These are phyloP conservation scores for Eucalyptus victrix DNA, from an alignment of 345 rosid genomes.

Conservation along the genomic window DNA sequence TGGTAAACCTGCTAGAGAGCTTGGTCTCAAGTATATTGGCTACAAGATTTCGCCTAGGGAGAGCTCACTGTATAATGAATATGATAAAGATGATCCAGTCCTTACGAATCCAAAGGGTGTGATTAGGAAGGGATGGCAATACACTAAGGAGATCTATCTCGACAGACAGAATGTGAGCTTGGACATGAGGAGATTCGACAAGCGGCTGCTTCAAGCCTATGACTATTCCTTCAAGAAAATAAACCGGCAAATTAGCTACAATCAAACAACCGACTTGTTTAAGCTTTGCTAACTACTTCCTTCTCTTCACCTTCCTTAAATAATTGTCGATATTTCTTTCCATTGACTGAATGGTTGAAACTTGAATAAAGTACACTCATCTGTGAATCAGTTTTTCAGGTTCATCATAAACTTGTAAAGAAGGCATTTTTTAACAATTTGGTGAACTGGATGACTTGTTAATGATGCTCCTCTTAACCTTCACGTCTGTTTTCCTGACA, in stretches of 20 bases:
- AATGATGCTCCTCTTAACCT: neutral
- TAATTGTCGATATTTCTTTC: neutral
- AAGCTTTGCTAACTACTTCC: neutral
- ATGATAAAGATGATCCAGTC: constrained; percentile 44
- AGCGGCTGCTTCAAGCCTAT: constrained; percentile 41
- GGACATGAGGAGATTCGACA: constrained; percentile 41
- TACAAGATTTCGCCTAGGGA: constrained; percentile 47
- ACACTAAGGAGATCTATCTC: constrained; percentile 60
- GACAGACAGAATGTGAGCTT: constrained; percentile 54
- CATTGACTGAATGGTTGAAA: neutral
- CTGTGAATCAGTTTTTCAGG: no score
- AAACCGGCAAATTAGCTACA: neutral
- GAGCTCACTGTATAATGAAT: constrained; percentile 52
- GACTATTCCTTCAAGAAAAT: constrained; percentile 10
- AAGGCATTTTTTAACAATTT: neutral
- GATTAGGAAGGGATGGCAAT: constrained; percentile 56
- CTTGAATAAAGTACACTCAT: neutral
- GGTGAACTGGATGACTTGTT: neutral
- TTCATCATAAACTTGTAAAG: neutral
- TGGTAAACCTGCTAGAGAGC: constrained; percentile 73
- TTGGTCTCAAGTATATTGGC: constrained; percentile 59
- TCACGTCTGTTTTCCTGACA: neutral
- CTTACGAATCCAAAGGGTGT: constrained; percentile 52
- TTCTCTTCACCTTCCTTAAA: neutral
- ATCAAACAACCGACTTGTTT: neutral